Evolutionary conservation across 2,329 filamentous ascomycete species (phyloP), one percentile per base, ranked within the genome.

Genomic region (Scopulariopsis brevicaulis): DNA sequence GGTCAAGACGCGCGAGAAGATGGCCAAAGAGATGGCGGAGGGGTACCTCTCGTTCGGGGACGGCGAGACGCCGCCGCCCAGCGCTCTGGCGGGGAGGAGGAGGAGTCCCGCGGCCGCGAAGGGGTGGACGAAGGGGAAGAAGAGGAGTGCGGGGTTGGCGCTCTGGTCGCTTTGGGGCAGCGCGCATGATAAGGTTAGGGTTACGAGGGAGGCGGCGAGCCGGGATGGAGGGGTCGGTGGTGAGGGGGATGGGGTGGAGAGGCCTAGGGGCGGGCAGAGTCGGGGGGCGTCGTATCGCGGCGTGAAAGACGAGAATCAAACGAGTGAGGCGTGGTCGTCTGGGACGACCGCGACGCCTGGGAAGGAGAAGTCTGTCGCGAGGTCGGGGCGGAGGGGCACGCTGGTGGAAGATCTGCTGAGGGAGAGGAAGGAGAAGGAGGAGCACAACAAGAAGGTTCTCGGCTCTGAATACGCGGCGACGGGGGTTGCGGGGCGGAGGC

Each of bases 101-200:
- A 78, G 77, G 62, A 73, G 68, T 18, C n/a, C 32, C 12, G 50
- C 18, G 20, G 40, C 73, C 40, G 70, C 75, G 54, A 66, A 76
- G 60, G 73, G 74, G 55, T 63, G 74, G 63, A 69, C 76, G n/a
- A 77, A 76, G 64, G 79, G 79, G 67, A 84, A 77, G 70, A 78
- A 72, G 63, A 85, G 82, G 76, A 91, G 88, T 62, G 82, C 87
- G 71, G 89, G 87, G 8, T 76, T 96, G 69, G 83, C 85, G 2
- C 74, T 96, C 62, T 97, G 93, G 93, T 88, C 85, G 55, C 77
- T 86, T 1, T 95, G 91, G 88, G 91, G 90, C 15, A 92, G 87
- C 53, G 95, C 89, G 68, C 90, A 96, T 66, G 94, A 97, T 67
- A 82, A 93, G 69, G 78, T 78, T 61, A 88, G 87, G 0, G 78